These are phyloP conservation scores for Raphanus raphanistrum DNA, from an alignment of 345 rosid species.

Conservation along the genomic window DNA sequence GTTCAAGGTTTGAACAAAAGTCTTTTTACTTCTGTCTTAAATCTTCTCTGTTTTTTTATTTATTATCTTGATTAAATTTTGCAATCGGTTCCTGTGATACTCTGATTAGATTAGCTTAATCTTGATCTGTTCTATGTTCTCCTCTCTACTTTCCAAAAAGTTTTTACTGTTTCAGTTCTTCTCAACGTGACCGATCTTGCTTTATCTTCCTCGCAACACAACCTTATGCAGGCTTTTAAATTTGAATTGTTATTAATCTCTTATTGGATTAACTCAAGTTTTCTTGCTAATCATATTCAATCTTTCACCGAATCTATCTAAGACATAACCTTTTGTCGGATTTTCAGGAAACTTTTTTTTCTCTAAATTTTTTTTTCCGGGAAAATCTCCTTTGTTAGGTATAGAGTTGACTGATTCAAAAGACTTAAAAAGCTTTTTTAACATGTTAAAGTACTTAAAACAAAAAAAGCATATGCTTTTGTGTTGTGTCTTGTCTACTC, in stretches of 20 bases:
- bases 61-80: too few species aligned
- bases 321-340: slow-evolving; percentile 17
- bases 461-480: background rate
- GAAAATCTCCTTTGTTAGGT: slow-evolving; percentile 26
- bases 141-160: background rate
- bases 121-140: slow-evolving; percentile 1
- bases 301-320: slow-evolving; percentile 7
- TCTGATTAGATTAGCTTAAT: background rate
- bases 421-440: background rate
- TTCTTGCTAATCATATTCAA: background rate
- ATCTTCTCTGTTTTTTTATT: slow-evolving; percentile 5
- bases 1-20: slow-evolving; percentile 29
- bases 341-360: background rate
- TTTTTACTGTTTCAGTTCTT: slow-evolving; percentile 12
- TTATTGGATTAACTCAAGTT: too few species aligned
- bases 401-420: slow-evolving; percentile 33
- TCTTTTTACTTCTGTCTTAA: background rate
- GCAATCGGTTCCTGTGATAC: background rate
- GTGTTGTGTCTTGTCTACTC: background rate
- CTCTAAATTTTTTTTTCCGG: background rate
- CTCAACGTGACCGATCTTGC: slow-evolving; percentile 21
- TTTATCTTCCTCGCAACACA: background rate
- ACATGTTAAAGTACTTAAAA: background rate
- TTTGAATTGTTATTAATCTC: background rate
- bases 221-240: background rate